These are phyloP conservation scores for Colletotrichum lindemuthianum DNA, from an alignment of 2,329 filamentous ascomycete genomes.

Conservation along the genomic window DNA sequence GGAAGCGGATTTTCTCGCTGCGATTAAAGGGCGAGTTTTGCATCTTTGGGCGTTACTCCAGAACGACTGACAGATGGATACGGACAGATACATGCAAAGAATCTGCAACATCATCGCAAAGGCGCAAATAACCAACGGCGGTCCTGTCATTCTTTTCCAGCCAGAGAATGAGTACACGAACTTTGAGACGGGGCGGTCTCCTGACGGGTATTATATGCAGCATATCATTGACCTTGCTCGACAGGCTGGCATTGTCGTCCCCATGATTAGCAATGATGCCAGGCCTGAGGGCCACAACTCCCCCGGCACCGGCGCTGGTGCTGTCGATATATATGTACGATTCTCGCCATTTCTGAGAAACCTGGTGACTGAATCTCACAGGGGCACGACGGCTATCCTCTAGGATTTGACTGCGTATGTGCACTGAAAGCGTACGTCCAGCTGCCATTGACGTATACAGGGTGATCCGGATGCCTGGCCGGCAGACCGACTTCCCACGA, in stretches of 20 bases:
- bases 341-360: too few relatives aligned
- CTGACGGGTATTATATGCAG: slow-evolving; percentile 74
- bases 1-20: slow-evolving; percentile 68
- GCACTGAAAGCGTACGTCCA: too few relatives aligned
- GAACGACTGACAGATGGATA: not conserved
- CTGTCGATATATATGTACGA: slow-evolving; percentile 52
- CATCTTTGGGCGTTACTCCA: too few relatives aligned
- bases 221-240: slow-evolving; percentile 76
- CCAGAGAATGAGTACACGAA: slow-evolving; percentile 84
- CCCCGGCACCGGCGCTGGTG: slow-evolving; percentile 64
- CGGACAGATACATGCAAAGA: slow-evolving; percentile 65
- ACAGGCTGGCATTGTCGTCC: slow-evolving; percentile 76
- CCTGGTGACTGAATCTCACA: not conserved
- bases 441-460: not conserved
- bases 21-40: slow-evolving; percentile 69
- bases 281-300: slow-evolving; percentile 68
- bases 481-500: slow-evolving; percentile 43
- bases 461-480: slow-evolving; percentile 58
- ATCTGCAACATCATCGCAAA: slow-evolving; percentile 68
- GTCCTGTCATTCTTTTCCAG: slow-evolving; percentile 81
- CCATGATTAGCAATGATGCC: slow-evolving; percentile 80
- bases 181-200: slow-evolving; percentile 53
- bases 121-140: slow-evolving; percentile 84
- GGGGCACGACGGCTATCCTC: slow-evolving; percentile 69
- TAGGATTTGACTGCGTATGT: slow-evolving; percentile 65